Conservation (phyloP, 2,329 filamentous ascomycete genomes). For the Chaetomium globosum region DNA sequence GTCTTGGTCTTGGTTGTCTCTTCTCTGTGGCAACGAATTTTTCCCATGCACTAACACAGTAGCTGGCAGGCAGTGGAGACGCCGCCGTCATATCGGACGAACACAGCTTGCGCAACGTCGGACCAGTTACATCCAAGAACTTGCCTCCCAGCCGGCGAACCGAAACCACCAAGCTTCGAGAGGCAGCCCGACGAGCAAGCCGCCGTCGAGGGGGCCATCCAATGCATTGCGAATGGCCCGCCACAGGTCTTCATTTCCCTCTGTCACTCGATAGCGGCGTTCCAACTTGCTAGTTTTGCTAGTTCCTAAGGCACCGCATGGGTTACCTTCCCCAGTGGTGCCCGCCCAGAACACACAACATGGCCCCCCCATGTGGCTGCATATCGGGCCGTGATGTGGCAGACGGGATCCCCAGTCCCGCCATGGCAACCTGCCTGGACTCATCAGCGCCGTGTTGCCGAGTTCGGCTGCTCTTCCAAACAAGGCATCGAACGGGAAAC, state of each 20-base stretch:
- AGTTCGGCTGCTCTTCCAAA: not conserved
- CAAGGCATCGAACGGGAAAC: not conserved
- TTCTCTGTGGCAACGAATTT: conserved; percentile 14
- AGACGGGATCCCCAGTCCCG: conserved; percentile 22
- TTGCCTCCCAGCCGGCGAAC: not conserved
- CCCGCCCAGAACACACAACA: conserved; percentile 1
- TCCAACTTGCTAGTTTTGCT: not conserved
- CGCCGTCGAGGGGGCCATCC: not conserved
- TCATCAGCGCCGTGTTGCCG: conserved; percentile 6
- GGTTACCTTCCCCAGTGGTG: not conserved
- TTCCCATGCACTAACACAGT: not conserved
- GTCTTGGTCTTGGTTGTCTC: not conserved
- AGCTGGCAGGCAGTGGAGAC: conserved; percentile 4
- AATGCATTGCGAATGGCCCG: not conserved
- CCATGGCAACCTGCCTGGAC: conserved; percentile 16
- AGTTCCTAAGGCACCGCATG: conserved; percentile 19
- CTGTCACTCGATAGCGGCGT: conserved; percentile 1
- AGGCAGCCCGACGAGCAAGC: conserved; percentile 8
- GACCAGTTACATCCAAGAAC: conserved; percentile 9
- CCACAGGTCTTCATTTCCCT: not conserved
- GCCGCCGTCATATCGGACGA: not conserved
- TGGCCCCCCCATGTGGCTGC: conserved; percentile 15
- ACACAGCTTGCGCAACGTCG: conserved; percentile 18
- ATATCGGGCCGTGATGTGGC: conserved; percentile 27
- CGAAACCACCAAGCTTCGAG: not conserved